Percentiles rank a stretch among this genome's conserved stretches.
Evolutionary conservation across 2,329 filamentous ascomycete genomes (phyloP).

Genomic region (Alternaria rosae): DNA sequence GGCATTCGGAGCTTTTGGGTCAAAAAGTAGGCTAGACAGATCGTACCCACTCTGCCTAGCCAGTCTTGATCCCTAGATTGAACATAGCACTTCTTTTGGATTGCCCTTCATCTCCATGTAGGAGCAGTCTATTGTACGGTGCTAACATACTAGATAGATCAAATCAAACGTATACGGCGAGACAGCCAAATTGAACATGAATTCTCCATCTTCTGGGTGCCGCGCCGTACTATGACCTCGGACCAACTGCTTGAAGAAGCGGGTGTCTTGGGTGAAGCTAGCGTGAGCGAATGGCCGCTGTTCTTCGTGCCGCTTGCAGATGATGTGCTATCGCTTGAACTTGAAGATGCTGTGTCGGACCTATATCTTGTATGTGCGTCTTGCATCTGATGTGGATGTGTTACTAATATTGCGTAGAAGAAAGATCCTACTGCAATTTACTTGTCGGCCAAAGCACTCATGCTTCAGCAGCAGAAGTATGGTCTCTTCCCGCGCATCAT

Average conservation of each 20-base stretch:
- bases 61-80: slow-evolving; percentile 65
- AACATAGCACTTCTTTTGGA: slow-evolving; percentile 34
- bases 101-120: slow-evolving; percentile 32
- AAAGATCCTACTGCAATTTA: slow-evolving; percentile 94
- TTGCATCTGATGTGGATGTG: background rate
- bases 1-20: slow-evolving; percentile 52
- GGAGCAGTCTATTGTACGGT: slow-evolving; percentile 43
- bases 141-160: slow-evolving; percentile 70
- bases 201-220: slow-evolving; percentile 96
- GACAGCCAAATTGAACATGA: slow-evolving; percentile 92
- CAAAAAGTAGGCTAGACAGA: slow-evolving; percentile 68
- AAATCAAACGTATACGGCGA: slow-evolving; percentile 87
- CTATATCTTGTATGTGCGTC: slow-evolving; percentile 72
- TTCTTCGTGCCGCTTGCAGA: slow-evolving; percentile 92
- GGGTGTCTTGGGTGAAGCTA: slow-evolving; percentile 91
- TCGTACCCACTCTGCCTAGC: slow-evolving; percentile 61
- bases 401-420: slow-evolving; percentile 56
- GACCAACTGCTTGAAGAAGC: slow-evolving; percentile 92
- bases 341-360: slow-evolving; percentile 86
- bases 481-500: slow-evolving; percentile 94
- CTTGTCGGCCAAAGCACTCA: slow-evolving; percentile 86
- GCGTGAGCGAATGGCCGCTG: slow-evolving; percentile 83
- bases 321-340: slow-evolving; percentile 88
- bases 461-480: slow-evolving; percentile 90
- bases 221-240: slow-evolving; percentile 87